Evolutionary conservation across 176 grass and related monocot species (phyloP).

Genomic region (Miscanthus lutarioriparius): DNA sequence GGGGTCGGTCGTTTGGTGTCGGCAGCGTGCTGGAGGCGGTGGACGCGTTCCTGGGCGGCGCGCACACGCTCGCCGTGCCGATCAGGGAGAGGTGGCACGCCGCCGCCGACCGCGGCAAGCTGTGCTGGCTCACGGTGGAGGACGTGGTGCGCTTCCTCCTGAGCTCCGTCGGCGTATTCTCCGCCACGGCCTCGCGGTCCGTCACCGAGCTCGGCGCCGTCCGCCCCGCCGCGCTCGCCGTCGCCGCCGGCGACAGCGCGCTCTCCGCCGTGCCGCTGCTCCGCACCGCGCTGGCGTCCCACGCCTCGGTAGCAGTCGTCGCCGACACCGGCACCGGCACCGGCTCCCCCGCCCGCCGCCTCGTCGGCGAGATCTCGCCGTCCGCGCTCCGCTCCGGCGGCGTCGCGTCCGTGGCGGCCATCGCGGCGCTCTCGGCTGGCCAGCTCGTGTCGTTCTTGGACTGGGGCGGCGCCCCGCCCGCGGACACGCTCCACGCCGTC

Average conservation of each 20-base stretch:
- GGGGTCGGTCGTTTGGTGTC: background rate
- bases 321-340: background rate
- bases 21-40: conserved; percentile 61
- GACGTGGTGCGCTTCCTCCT: conserved; percentile 82
- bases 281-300: conserved; percentile 24
- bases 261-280: conserved; percentile 49
- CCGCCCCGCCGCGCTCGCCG: conserved; percentile 30
- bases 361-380: conserved; percentile 73
- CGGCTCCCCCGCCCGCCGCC: background rate
- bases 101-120: background rate
- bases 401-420: conserved; percentile 36
- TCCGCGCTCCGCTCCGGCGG: conserved; percentile 47
- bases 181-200: conserved; percentile 37
- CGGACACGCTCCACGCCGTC: conserved; percentile 31
- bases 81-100: conserved; percentile 34
- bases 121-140: conserved; percentile 81
- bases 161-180: conserved; percentile 62
- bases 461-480: conserved; percentile 16
- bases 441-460: conserved; percentile 55
- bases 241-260: conserved; percentile 22
- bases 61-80: conserved; percentile 57
- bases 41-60: conserved; percentile 63
- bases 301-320: conserved; percentile 54
- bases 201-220: conserved; percentile 64
- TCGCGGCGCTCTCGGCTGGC: conserved; percentile 50